Conservation (phyloP, 345 rosid genomes). For the Pistacia atlantica region DNA sequence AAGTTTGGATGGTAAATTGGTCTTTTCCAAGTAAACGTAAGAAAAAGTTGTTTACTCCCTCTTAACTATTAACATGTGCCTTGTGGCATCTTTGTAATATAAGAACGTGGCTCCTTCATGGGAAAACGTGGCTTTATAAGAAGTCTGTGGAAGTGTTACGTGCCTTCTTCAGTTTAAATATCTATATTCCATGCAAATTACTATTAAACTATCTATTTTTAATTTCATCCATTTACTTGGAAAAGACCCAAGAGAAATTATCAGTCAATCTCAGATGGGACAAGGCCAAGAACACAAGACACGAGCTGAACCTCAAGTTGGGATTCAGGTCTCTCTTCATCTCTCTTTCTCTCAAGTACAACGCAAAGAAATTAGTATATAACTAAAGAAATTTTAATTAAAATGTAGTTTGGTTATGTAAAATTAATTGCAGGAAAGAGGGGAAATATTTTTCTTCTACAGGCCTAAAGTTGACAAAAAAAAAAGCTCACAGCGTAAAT, state of each 20-base stretch:
- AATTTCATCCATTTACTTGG: not conserved
- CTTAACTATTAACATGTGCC: too few species aligned
- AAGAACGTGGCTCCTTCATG: not conserved
- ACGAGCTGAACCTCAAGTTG: slow-evolving; percentile 33
- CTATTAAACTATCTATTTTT: too few species aligned
- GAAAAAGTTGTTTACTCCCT: too few species aligned
- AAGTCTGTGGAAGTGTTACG: slow-evolving; percentile 7
- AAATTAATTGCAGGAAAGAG: slow-evolving; percentile 49
- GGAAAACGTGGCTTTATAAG: not conserved
- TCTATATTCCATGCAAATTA: not conserved
- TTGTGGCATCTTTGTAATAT: not conserved
- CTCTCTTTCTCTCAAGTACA: too few species aligned
- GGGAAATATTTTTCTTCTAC: slow-evolving; percentile 83
- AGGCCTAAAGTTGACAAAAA: slow-evolving; percentile 73
- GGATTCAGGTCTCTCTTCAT: slow-evolving; percentile 42
- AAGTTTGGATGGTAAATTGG: too few species aligned
- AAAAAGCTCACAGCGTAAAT: slow-evolving; percentile 55
- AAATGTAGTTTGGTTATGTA: not conserved
- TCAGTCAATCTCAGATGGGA: slow-evolving; percentile 33
- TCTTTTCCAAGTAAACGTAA: too few species aligned
- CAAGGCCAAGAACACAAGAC: slow-evolving; percentile 45
- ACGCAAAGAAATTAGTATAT: too few species aligned
- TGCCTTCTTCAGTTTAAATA: not conserved
- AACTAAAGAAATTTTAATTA: too few species aligned
- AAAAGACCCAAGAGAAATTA: not conserved